These are phyloP conservation scores for Berberis thunbergii DNA, from an alignment of 164 flowering plant species.

Conservation along the genomic window DNA sequence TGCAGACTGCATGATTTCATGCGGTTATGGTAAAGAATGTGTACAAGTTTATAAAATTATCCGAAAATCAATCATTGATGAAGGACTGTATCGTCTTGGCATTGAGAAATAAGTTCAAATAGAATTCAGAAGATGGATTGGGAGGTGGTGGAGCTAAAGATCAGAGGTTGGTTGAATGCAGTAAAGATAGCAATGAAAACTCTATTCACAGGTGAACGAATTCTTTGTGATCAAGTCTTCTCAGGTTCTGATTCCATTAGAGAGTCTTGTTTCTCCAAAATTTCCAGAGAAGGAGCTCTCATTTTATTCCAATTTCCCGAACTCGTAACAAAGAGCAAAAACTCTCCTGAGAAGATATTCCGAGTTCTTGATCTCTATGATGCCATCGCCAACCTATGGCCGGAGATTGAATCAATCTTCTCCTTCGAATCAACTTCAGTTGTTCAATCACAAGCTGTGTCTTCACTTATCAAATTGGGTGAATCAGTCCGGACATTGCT, in stretches of 20 bases:
- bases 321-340: constrained; percentile 26
- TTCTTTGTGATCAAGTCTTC: constrained; percentile 65
- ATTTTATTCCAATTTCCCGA: constrained; percentile 52
- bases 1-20: constrained; percentile 65
- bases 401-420: constrained; percentile 55
- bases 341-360: constrained; percentile 46
- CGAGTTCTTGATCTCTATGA: constrained; percentile 54
- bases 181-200: constrained; percentile 37
- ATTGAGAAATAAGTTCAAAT: constrained; percentile 23
- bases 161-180: constrained; percentile 50
- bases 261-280: constrained; percentile 57
- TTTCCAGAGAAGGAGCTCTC: constrained; percentile 43
- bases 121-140: constrained; percentile 52
- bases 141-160: constrained; percentile 44
- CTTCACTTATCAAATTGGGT: constrained; percentile 37
- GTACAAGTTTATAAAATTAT: constrained; percentile 44
- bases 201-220: constrained; percentile 51
- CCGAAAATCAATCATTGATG: constrained; percentile 62
- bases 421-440: constrained; percentile 33
- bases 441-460: constrained; percentile 35
- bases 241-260: constrained; percentile 30
- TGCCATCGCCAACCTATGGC: constrained; percentile 40
- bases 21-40: constrained; percentile 73
- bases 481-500: constrained; percentile 42
- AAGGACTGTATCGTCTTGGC: constrained; percentile 48